phyloP scores from a whole-genome alignment of 306 rosid genomes.

The Cucumis melo region DNA sequence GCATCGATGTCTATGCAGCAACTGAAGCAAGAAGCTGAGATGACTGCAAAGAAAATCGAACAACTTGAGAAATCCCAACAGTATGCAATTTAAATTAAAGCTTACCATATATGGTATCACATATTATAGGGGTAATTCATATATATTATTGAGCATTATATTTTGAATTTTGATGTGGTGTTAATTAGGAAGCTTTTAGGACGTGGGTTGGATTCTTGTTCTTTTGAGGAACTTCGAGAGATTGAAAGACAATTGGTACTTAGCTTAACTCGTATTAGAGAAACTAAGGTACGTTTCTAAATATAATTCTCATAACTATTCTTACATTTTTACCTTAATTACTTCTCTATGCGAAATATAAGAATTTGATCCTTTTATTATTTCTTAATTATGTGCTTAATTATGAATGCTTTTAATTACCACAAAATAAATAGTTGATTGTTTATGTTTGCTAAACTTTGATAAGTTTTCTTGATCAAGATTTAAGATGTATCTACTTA shows the following conservation, averaged over 20 bases:
- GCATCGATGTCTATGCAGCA: slow-evolving; percentile 21
- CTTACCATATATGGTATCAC: background rate
- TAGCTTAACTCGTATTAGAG: slow-evolving; percentile 30
- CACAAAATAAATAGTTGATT: too few species aligned
- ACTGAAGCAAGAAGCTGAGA: slow-evolving; percentile 32
- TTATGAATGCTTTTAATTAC: too few species aligned
- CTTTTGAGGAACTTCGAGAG: slow-evolving; percentile 33
- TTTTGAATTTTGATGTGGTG: background rate
- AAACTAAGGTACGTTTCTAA: slow-evolving; percentile 34
- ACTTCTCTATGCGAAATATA: too few species aligned
- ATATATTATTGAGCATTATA: background rate
- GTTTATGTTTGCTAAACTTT: too few species aligned
- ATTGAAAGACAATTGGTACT: slow-evolving; percentile 24
- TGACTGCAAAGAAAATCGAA: slow-evolving; percentile 35
- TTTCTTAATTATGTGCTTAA: too few species aligned
- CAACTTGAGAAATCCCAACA: slow-evolving; percentile 34
- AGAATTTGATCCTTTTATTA: too few species aligned
- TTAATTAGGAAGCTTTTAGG: slow-evolving; percentile 46
- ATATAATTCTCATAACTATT: background rate
- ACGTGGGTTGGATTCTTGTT: slow-evolving; percentile 24
- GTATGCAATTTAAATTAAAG: slow-evolving; percentile 8
- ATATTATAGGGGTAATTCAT: background rate
- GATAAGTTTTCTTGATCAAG: too few species aligned
- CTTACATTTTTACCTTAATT: too few species aligned
- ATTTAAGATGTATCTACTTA: too few species aligned